Evolutionary conservation across 2,329 filamentous ascomycete genomes (phyloP).

Genomic region (Fonsecaea erecta): DNA sequence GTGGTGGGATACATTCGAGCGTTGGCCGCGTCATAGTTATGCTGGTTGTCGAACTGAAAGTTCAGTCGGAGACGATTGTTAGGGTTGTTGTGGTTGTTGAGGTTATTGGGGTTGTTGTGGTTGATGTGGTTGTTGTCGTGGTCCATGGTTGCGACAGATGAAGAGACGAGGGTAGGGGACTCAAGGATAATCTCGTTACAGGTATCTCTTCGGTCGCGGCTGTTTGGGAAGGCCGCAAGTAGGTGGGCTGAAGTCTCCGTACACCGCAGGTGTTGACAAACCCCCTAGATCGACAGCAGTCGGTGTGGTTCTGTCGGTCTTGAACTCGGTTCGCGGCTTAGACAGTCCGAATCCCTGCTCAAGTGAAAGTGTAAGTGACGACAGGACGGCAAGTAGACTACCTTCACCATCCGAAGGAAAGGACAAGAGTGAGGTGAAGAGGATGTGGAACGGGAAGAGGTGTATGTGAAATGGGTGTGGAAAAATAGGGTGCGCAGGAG

Average conservation of each 20-base stretch:
- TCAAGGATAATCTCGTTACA: slow-evolving; percentile 11
- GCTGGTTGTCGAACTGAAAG: slow-evolving; percentile 64
- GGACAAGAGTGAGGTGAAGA: slow-evolving; percentile 5
- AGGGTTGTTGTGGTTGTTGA: slow-evolving; percentile 68
- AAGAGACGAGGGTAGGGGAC: neutral
- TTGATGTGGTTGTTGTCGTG: slow-evolving; percentile 68
- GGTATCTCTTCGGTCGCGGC: slow-evolving; percentile 9
- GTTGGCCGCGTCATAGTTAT: slow-evolving; percentile 63
- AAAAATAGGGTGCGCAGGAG: slow-evolving; percentile 18
- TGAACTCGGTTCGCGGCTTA: neutral
- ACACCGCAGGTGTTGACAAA: neutral
- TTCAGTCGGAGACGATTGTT: slow-evolving; percentile 59
- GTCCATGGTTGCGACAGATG: slow-evolving; percentile 44
- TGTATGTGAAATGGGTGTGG: neutral
- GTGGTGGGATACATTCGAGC: slow-evolving; percentile 82
- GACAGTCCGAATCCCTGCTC: neutral
- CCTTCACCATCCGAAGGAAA: neutral
- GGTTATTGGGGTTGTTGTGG: too few species aligned
- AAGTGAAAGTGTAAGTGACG: neutral
- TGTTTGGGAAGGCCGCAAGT: neutral
- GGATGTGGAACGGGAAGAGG: slow-evolving; percentile 3
- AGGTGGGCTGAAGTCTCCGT: neutral
- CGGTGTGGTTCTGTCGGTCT: slow-evolving; percentile 8
- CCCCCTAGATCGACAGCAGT: slow-evolving; percentile 16
- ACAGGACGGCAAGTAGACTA: neutral